Conservation (phyloP, 2,329 filamentous ascomycete genomes). For the Exophiala viscosa region DNA sequence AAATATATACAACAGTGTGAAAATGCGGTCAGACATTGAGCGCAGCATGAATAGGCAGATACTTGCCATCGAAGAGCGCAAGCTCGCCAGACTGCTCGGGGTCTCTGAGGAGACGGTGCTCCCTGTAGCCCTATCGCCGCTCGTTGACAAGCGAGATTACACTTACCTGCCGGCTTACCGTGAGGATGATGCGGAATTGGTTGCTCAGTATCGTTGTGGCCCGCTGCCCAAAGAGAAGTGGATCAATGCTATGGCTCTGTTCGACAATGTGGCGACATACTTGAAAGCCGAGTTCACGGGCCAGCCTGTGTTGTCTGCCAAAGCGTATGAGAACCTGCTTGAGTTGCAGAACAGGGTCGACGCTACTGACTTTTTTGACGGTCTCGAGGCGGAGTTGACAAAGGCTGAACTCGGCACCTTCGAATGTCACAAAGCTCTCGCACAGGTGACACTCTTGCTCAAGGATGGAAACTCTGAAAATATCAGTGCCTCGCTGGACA, state of each 20-base stretch:
- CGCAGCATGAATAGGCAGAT: slow-evolving; percentile 33
- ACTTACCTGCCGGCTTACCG: slow-evolving; percentile 24
- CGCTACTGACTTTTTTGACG: background rate
- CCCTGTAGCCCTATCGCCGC: slow-evolving; percentile 4
- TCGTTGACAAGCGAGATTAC: slow-evolving; percentile 26
- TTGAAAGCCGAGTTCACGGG: slow-evolving; percentile 18
- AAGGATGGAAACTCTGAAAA: background rate
- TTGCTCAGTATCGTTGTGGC: slow-evolving; percentile 17
- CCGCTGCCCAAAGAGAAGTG: slow-evolving; percentile 20
- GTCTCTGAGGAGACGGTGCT: slow-evolving; percentile 15
- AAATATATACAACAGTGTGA: slow-evolving; percentile 41
- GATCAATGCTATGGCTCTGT: slow-evolving; percentile 22
- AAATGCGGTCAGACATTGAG: slow-evolving; percentile 35
- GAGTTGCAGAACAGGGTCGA: background rate
- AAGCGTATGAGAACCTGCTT: slow-evolving; percentile 13
- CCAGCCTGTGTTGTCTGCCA: slow-evolving; percentile 3
- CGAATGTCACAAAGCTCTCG: slow-evolving; percentile 7
- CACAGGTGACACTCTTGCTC: slow-evolving; percentile 3
- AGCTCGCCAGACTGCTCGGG: slow-evolving; percentile 39
- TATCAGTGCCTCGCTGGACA: background rate
- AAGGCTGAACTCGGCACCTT: slow-evolving; percentile 11
- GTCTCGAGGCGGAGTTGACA: slow-evolving; percentile 16
- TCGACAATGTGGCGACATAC: slow-evolving; percentile 23
- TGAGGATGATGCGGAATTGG: slow-evolving; percentile 16
- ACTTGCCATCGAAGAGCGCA: slow-evolving; percentile 42